Base-by-base conservation (phyloP, 176 grass and related monocot genomes). In the Aegilops longissima region DNA sequence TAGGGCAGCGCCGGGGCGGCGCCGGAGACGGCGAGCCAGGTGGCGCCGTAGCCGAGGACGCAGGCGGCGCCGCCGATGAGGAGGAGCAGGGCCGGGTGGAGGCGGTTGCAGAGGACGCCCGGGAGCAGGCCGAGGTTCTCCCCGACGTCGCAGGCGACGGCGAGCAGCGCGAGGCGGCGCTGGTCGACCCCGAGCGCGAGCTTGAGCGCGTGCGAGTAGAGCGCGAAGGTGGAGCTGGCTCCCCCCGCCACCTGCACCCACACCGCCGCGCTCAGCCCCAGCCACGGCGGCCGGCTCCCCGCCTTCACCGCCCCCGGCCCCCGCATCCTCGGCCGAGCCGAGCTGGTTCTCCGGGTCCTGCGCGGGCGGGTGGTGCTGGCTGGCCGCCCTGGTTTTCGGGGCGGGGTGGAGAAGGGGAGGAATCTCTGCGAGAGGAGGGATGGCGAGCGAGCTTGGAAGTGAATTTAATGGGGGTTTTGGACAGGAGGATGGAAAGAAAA, bases 161-260 rank as follows among this genome's bases (percentile, higher is more conserved):
- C 96, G 45, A 98, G 92, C 39, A 98, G 75, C 30, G 88, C 88
- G 82, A 98, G 93, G 77, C 91, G 93, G 84, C 94, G 77, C 90
- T 98, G 96, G 82, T 77, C 90, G 51, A 80, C 73, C 10, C 86
- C 92, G 16, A 98, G 86, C 12, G 83, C 61, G 16, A 70, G 31
- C 86, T 98, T 98, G 85, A 98, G 93, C 42, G 82, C 81, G 88
- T 92, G 96, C n/a, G 96, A 96, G 84, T 98, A 98, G 78, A 98
- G 92, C 17, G 96, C 93, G 84, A 98, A 98, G 9, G 86, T 92
- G 79, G 94, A 95, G 68, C 70, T 89, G 25, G 78, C 65, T 13
- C 96, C 93, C 4, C 90, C 96, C 10, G 90, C 88, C 70, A 98
- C 89, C 86, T 98, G 93, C 69, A 98, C 79, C 93, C 93, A 98